phyloP scores from a whole-genome alignment of 1,284 basidiomycete genomes.

The Ustilago xerochloae region DNA sequence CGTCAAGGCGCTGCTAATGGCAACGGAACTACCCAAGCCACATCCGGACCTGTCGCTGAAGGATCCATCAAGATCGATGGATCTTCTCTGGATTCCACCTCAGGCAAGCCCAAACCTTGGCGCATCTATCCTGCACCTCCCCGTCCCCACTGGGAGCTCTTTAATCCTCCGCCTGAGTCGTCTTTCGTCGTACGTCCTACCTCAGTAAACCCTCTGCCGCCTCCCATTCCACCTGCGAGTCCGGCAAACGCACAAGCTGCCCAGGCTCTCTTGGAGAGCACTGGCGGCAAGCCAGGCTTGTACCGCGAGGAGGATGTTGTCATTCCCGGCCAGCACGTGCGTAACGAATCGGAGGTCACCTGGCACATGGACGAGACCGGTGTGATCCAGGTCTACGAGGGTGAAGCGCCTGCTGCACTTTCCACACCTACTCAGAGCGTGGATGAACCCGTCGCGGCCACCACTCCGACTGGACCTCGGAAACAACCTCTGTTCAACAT shows the following conservation, averaged over 20 bases:
- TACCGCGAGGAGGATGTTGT: slow-evolving; percentile 53
- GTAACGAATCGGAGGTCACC: slow-evolving; percentile 36
- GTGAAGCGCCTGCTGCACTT: slow-evolving; percentile 29
- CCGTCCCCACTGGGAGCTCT: slow-evolving; percentile 67
- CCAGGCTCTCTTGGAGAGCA: slow-evolving; percentile 63
- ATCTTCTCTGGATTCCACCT: slow-evolving; percentile 38
- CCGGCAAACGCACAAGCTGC: slow-evolving; percentile 65
- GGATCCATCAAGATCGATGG: slow-evolving; percentile 63
- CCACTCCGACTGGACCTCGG: slow-evolving; percentile 10
- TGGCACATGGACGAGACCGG: slow-evolving; percentile 63
- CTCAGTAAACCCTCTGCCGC: slow-evolving; percentile 57
- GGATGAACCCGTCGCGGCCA: slow-evolving; percentile 27
- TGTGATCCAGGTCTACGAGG: slow-evolving; percentile 63
- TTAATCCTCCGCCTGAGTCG: slow-evolving; percentile 63
- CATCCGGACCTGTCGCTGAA: slow-evolving; percentile 17
- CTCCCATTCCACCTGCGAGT: slow-evolving; percentile 63
- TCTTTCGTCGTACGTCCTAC: slow-evolving; percentile 62
- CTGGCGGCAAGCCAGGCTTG: slow-evolving; percentile 64
- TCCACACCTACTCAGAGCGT: slow-evolving; percentile 32
- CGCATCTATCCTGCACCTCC: slow-evolving; percentile 66
- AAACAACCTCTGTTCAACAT: slow-evolving; percentile 77
- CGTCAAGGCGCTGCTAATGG: slow-evolving; percentile 23
- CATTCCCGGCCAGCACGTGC: slow-evolving; percentile 50
- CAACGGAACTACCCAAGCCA: not conserved
- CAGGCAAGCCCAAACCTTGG: slow-evolving; percentile 62